Conservation (phyloP, 768 basidiomycete genomes). For the Lactarius sp. region DNA sequence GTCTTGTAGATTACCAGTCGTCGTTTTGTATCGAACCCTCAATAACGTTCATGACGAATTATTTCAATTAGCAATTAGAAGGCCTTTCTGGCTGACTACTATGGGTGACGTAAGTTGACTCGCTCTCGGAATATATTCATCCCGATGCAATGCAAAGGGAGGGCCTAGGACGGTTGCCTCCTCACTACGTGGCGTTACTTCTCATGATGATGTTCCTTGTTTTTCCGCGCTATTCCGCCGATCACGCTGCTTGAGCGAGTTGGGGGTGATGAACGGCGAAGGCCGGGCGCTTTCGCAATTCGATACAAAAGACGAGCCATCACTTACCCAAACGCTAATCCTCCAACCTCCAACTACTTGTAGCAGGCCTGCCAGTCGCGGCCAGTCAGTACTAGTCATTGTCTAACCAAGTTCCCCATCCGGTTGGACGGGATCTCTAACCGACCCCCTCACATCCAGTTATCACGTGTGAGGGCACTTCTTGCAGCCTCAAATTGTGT, state of each 20-base stretch:
- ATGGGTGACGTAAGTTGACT: not conserved
- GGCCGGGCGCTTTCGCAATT: not conserved
- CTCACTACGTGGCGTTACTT: not conserved
- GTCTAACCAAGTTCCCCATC: not conserved
- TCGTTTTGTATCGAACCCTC: constrained; percentile 22
- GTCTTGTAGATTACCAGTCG: constrained; percentile 20
- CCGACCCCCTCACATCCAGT: not conserved
- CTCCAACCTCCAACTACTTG: not conserved
- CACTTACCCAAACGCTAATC: not conserved
- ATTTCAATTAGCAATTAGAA: not conserved
- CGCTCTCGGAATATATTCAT: too few relatives aligned
- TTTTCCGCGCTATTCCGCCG: not conserved
- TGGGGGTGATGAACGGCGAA: not conserved
- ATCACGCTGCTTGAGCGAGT: not conserved
- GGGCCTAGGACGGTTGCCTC: not conserved
- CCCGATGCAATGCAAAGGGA: too few relatives aligned
- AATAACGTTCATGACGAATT: constrained; percentile 8
- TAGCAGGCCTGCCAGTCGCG: not conserved
- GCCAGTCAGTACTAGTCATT: too few relatives aligned
- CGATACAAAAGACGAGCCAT: constrained; percentile 7
- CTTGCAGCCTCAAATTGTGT: not conserved
- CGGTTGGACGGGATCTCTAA: not conserved
- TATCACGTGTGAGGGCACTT: constrained; percentile 7
- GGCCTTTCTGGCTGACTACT: not conserved
- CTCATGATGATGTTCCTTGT: not conserved